These are phyloP conservation scores for Argentina anserina DNA, from an alignment of 306 rosid species.

Conservation along the genomic window DNA sequence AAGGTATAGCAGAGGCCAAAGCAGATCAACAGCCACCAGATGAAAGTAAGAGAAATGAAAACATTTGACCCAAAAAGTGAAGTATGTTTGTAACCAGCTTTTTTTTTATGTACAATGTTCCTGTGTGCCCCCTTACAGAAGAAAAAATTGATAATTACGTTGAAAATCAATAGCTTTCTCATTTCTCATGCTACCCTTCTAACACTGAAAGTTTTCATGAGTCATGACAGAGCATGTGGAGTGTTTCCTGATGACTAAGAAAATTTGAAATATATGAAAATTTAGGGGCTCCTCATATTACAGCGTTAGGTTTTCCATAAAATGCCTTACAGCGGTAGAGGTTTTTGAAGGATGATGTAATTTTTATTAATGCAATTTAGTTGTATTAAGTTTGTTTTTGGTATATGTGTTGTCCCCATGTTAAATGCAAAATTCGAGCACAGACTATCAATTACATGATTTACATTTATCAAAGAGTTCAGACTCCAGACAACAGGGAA, in stretches of 20 bases:
- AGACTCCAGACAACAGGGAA: too few species aligned
- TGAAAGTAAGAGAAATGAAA: background rate
- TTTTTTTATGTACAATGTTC: background rate
- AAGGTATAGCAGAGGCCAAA: slow-evolving; percentile 35
- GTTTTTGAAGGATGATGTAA: background rate
- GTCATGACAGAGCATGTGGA: background rate
- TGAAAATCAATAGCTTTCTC: background rate
- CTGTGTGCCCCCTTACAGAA: background rate
- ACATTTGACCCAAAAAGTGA: background rate
- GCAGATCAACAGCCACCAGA: slow-evolving; percentile 28
- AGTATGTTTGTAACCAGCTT: background rate
- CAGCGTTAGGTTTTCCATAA: too few species aligned
- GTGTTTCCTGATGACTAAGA: background rate
- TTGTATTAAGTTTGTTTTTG: background rate
- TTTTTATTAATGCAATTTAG: background rate
- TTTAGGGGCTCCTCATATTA: background rate
- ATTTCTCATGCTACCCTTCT: background rate
- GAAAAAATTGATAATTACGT: background rate
- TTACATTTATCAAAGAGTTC: too few species aligned
- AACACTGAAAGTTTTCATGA: background rate
- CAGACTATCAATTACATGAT: too few species aligned
- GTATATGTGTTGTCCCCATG: background rate
- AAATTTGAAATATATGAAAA: background rate
- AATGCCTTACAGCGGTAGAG: background rate
- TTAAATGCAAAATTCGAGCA: background rate